phyloP scores from a whole-genome alignment of 2,329 filamentous ascomycete species.

The Aureobasidium lini region DNA sequence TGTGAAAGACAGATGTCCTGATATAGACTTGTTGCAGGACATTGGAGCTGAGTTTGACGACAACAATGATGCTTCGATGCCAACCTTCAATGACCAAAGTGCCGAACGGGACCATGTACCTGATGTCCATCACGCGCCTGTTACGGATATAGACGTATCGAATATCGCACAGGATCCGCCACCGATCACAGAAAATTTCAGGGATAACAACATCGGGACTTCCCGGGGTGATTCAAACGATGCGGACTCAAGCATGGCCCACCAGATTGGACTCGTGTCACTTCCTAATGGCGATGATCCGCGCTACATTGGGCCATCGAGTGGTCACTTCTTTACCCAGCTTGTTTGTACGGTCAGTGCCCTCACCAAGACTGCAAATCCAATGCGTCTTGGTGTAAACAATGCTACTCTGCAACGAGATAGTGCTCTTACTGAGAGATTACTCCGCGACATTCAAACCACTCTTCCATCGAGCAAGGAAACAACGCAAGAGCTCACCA shows the following conservation, averaged over 20 bases:
- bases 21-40: not conserved
- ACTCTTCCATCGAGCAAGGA: not conserved
- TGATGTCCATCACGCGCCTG: not conserved
- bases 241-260: not conserved
- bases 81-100: not conserved
- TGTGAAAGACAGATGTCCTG: not conserved
- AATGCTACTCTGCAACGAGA: not conserved
- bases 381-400: not conserved
- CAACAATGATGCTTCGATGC: not conserved
- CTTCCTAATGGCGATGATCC: conserved; percentile 4
- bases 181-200: not conserved
- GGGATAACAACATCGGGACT: not conserved
- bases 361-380: not conserved
- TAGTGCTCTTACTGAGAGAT: not conserved
- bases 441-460: not conserved
- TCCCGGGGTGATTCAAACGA: not conserved
- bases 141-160: not conserved
- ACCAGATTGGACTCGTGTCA: conserved; percentile 5
- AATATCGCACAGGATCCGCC: not conserved
- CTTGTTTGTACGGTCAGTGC: conserved; percentile 3
- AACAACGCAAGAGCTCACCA: not conserved
- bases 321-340: conserved; percentile 3
- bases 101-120: not conserved
- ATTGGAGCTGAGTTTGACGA: not conserved
- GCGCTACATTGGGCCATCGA: conserved; percentile 2